Conservation (phyloP, 1,284 basidiomycete genomes). For the Sparassis latifolia region DNA sequence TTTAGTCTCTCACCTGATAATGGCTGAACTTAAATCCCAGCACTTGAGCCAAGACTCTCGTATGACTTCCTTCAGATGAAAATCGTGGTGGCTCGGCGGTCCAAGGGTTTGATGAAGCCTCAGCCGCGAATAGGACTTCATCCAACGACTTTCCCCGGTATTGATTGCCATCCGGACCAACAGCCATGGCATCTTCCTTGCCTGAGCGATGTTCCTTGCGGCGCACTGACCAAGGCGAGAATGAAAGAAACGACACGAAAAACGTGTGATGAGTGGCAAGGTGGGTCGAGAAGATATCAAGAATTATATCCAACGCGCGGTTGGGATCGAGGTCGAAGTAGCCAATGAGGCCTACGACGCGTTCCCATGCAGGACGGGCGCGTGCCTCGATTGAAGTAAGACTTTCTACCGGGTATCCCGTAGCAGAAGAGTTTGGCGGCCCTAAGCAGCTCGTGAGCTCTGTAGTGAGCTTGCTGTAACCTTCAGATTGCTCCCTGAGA, state of each 20-base stretch:
- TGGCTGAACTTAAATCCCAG: conserved; percentile 93
- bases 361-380: conserved; percentile 77
- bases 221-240: conserved; percentile 68
- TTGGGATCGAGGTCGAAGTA: conserved; percentile 97
- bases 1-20: conserved; percentile 61
- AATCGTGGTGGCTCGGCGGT: conserved; percentile 14
- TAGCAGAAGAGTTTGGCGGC: conserved; percentile 56
- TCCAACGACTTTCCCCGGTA: conserved; percentile 60
- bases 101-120: conserved; percentile 21
- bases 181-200: conserved; percentile 25
- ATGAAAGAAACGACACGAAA: conserved; percentile 81
- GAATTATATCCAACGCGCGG: conserved; percentile 87
- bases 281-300: conserved; percentile 86
- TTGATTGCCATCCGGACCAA: conserved; percentile 31
- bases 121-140: conserved; percentile 53
- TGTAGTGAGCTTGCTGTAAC: conserved; percentile 87
- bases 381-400: conserved; percentile 51
- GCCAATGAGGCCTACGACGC: conserved; percentile 84
- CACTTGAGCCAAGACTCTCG: conserved; percentile 81
- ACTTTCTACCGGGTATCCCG: conserved; percentile 57
- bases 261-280: conserved; percentile 84
- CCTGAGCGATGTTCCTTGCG: conserved; percentile 15
- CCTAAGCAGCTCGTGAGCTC: conserved; percentile 80
- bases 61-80: conserved; percentile 26
- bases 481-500: conserved; percentile 94